Evolutionary conservation across 2,329 filamentous ascomycete genomes (phyloP), one percentile per base, ranked within the genome.

Genomic region (Cytospora schulzeri): DNA sequence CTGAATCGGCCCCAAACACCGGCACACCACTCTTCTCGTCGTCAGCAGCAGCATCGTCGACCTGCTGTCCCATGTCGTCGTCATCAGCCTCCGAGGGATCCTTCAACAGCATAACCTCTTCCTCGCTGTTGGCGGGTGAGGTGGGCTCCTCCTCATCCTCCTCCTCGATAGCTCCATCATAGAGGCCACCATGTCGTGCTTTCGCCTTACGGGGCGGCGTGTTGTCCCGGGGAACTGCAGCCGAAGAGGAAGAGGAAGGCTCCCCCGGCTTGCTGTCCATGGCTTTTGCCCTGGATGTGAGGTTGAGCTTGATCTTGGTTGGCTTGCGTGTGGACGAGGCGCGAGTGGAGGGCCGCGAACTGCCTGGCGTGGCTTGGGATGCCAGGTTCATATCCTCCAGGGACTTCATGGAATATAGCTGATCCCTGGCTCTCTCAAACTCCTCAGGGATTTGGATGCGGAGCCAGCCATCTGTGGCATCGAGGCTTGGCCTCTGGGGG

Each of bases 31-130:
- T 24, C 45, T 51, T 17, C 11, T n/a, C 28, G n/a, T 28, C 28
- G n/a, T 9, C 29, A 22, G 28, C 57, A 12, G 2, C 38, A 15
- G 19, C 8, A 14, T n/a, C 57, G 4, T 35, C 57, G 9, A 26
- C 38, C 41, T 50, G 41, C 33, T 9, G 15, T 14, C 11, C 9
- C 12, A 48, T 33, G 28, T 11, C 41, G 35, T 4, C 35, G 8
- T 15, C 19, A 17, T 53, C 45, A 5, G 17, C 29, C 15, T 41
- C 17, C n/a, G 5, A 15, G 9, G 22, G 29, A 11, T 35, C 22
- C 17, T 28, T 19, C 24, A 62, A 26, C 0, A 62, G 29, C n/a
- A 66, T 22, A 4, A 66, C 38, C 28, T 64, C 64, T 41, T 64
- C 61, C 3, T 63, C 45, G 22, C 51, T 22, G 22, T 62, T 53